These are phyloP conservation scores for Starmerella potacharoeniae DNA, from an alignment of 805 yeast genomes.

Conservation along the genomic window DNA sequence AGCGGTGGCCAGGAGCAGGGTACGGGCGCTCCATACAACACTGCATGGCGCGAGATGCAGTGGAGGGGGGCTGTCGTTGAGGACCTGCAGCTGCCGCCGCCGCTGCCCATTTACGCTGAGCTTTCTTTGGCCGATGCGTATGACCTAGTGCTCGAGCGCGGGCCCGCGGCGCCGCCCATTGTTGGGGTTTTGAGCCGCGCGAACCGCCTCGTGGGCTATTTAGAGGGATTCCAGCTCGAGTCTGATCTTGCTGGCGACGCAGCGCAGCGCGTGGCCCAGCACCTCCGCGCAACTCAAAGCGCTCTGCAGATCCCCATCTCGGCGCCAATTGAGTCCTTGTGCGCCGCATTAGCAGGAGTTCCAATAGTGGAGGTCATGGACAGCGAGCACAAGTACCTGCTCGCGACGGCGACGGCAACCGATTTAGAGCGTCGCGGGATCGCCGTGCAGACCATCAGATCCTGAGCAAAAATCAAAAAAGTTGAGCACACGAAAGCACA, in stretches of 20 bases:
- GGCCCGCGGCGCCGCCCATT: slow-evolving; percentile 45
- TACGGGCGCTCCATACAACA: not conserved
- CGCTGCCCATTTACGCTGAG: slow-evolving; percentile 41
- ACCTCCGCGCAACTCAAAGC: not conserved
- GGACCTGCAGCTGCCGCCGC: slow-evolving; percentile 49
- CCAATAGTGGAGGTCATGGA: slow-evolving; percentile 48
- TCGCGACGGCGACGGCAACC: slow-evolving; percentile 43
- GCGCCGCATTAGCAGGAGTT: not conserved
- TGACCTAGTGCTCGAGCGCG: slow-evolving; percentile 45
- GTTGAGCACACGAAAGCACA: too few species aligned
- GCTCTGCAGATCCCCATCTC: not conserved
- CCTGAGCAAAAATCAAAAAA: too few species aligned
- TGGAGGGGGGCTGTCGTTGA: slow-evolving; percentile 41
- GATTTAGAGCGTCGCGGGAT: not conserved
- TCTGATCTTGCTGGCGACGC: slow-evolving; percentile 25
- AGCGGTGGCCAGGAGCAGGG: not conserved
- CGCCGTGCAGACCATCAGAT: not conserved
- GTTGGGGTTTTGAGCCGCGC: slow-evolving; percentile 33
- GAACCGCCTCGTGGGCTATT: slow-evolving; percentile 38
- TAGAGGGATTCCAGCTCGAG: slow-evolving; percentile 34
- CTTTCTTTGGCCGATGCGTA: slow-evolving; percentile 40
- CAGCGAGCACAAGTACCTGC: slow-evolving; percentile 40
- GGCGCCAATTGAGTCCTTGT: not conserved
- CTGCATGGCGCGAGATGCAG: slow-evolving; percentile 4
- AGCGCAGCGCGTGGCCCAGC: not conserved